Percentiles rank a stretch among this genome's conserved stretches.
These are phyloP conservation scores for Phytopythium litorale DNA, from an alignment of 352 stramenopile genomes.

Conservation along the genomic window DNA sequence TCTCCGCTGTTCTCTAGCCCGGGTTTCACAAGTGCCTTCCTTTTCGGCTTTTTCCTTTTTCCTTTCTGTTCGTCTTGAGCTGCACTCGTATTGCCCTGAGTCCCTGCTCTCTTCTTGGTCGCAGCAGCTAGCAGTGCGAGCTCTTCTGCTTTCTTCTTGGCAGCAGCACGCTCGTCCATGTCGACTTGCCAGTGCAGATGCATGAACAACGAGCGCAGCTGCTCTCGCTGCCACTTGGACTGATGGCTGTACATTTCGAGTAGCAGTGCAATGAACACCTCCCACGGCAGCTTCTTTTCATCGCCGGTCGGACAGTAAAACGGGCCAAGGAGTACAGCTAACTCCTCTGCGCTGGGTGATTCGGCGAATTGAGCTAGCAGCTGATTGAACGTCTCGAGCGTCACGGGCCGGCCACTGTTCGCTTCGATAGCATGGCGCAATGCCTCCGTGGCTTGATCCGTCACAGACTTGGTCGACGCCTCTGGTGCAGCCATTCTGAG, in stretches of 20 bases:
- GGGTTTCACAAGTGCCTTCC: background rate
- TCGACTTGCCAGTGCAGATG: conserved; percentile 29
- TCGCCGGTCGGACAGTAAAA: conserved; percentile 57
- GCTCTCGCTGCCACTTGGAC: conserved; percentile 37
- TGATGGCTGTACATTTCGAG: conserved; percentile 47
- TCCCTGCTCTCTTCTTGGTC: background rate
- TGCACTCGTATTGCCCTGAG: background rate
- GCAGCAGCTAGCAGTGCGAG: conserved; percentile 11
- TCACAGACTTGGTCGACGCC: background rate
- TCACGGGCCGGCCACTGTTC: conserved; percentile 35
- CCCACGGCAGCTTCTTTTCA: conserved; percentile 45
- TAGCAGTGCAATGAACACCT: conserved; percentile 43
- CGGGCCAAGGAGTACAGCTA: conserved; percentile 24
- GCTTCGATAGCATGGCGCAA: conserved; percentile 19
- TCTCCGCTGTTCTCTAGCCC: conserved; percentile 6
- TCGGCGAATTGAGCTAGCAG: conserved; percentile 40
- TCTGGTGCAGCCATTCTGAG: background rate
- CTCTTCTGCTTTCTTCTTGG: conserved; percentile 12
- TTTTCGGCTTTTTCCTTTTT: conserved; percentile 29
- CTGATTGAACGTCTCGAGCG: conserved; percentile 47
- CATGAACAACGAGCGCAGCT: conserved; percentile 40
- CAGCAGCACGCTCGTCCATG: conserved; percentile 8
- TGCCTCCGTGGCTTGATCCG: conserved; percentile 14
- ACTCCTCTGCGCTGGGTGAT: conserved; percentile 21
- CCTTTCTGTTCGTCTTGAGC: conserved; percentile 6